Evolutionary conservation across 208 protist genomes (phyloP), one percentile per base, ranked within the genome.

Genomic region (Polymyxa betae): DNA sequence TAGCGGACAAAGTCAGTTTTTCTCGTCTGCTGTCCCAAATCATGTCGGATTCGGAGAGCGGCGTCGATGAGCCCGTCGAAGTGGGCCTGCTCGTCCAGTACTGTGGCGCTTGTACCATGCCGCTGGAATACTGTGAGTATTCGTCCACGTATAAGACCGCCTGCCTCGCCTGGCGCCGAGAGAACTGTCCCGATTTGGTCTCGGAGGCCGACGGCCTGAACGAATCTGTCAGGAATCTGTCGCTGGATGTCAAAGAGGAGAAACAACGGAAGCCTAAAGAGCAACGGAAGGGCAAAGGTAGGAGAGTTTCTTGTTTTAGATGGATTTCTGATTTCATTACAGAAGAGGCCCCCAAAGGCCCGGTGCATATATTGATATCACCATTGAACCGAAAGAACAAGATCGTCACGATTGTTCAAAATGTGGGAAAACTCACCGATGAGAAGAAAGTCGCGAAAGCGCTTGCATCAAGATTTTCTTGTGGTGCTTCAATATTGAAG

Each of bases 401-500:
- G 72, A 35, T 43, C 12, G 72, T 82, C 35, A 82, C 72, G 72
- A n/a, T 82, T 5, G 72, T 82, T 5, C 72, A 82, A 43, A 82
- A 82, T n/a, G n/a, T 82, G 16, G 49, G 49, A 60, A 60, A 60
- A 60, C 12, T 60, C 49, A 20, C n/a, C 16, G 72, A 82, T 43
- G 72, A 82, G 72, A 82, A 82, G 72, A 82, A 82, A n/a, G 72
- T 82, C 72, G 72, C 72, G 16, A 82, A 82, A 43, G n/a, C 72
- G 12, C n/a, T 82, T 35, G 5, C 72, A 82, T 82, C 72, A 5
- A 35, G 72, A 35, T 82, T 82, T n/a, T 5, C 72, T n/a, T 82
- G 72, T n/a, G 72, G 72, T 20, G 72, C 72, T 5, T 82, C 72
- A 43, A 82, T 82, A 20, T n/a, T 82, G 35, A 82, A 82, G 35